phyloP scores from a whole-genome alignment of 352 stramenopile genomes.

The Pythium sp. region DNA sequence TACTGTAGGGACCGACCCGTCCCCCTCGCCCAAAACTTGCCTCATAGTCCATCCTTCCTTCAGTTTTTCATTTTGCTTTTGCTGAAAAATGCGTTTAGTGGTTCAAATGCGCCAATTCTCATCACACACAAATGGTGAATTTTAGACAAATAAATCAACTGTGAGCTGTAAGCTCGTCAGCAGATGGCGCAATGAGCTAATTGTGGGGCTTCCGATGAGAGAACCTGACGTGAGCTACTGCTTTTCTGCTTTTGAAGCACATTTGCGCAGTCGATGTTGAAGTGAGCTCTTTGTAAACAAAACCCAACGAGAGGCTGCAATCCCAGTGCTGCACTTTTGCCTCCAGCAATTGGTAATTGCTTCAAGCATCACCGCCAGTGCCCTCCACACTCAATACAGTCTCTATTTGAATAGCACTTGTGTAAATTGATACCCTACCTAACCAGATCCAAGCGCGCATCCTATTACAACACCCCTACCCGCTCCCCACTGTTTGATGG shows the following conservation, averaged over 20 bases:
- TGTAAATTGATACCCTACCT: not conserved
- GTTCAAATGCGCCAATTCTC: not conserved
- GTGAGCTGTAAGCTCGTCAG: not conserved
- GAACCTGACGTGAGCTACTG: not conserved
- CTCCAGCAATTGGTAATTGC: slow-evolving; percentile 12
- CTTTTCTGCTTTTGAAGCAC: not conserved
- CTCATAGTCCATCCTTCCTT: slow-evolving; percentile 11
- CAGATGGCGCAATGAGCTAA: not conserved
- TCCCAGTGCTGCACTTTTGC: slow-evolving; percentile 4
- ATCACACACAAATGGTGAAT: not conserved
- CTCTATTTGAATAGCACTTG: not conserved
- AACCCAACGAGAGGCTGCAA: not conserved
- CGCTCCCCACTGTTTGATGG: slow-evolving; percentile 2
- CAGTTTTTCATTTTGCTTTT: not conserved
- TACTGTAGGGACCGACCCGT: not conserved
- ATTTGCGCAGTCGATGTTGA: slow-evolving; percentile 1
- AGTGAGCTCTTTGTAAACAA: not conserved
- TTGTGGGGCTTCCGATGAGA: not conserved
- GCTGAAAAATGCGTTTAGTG: not conserved
- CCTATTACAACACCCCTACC: not conserved
- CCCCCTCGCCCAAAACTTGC: not conserved
- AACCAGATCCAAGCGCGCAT: not conserved
- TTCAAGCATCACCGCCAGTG: slow-evolving; percentile 1
- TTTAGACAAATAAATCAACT: not conserved
- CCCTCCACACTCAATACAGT: not conserved